These are phyloP conservation scores for Wickerhamomyces strasburgensis DNA, from an alignment of 805 yeast species.

Conservation along the genomic window DNA sequence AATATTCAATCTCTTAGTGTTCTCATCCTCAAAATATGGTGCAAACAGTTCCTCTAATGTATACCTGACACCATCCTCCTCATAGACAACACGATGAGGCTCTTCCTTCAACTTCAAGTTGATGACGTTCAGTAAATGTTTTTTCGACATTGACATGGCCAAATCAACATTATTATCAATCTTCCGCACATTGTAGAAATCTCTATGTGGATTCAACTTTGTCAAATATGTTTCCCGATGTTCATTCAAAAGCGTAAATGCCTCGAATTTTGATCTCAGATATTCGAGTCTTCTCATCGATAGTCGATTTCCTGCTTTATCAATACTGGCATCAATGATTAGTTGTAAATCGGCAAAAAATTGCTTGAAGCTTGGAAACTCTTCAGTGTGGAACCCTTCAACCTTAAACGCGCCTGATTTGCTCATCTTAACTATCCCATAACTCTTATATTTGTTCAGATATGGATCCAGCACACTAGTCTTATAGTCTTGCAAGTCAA, in stretches of 20 bases:
- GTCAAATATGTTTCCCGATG: slow-evolving; percentile 31
- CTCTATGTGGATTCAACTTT: slow-evolving; percentile 36
- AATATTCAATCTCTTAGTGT: slow-evolving; percentile 23
- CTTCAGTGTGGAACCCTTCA: slow-evolving; percentile 11
- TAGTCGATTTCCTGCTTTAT: slow-evolving; percentile 10
- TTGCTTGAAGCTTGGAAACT: slow-evolving; percentile 26
- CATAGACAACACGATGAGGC: slow-evolving; percentile 31
- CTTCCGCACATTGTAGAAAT: slow-evolving; percentile 39
- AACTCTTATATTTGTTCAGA: background rate
- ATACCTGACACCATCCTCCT: slow-evolving; percentile 20
- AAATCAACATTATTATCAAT: slow-evolving; percentile 87
- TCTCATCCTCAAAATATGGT: slow-evolving; percentile 28
- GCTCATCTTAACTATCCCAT: background rate
- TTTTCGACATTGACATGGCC: slow-evolving; percentile 97
- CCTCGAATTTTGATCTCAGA: slow-evolving; percentile 31
- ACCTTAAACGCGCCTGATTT: slow-evolving; percentile 2
- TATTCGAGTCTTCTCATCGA: slow-evolving; percentile 28
- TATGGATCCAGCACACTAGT: slow-evolving; percentile 9
- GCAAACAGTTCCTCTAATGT: slow-evolving; percentile 23
- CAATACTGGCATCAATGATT: slow-evolving; percentile 17
- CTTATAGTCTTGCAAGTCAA: slow-evolving; percentile 27
- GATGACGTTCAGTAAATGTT: slow-evolving; percentile 52
- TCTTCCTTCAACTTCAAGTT: slow-evolving; percentile 32
- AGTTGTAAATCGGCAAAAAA: slow-evolving; percentile 28
- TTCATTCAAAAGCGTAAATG: slow-evolving; percentile 30